Percentiles rank a stretch among this genome's conserved stretches.
Conservation (phyloP, 805 yeast species). For the Lachancea mirantina region DNA sequence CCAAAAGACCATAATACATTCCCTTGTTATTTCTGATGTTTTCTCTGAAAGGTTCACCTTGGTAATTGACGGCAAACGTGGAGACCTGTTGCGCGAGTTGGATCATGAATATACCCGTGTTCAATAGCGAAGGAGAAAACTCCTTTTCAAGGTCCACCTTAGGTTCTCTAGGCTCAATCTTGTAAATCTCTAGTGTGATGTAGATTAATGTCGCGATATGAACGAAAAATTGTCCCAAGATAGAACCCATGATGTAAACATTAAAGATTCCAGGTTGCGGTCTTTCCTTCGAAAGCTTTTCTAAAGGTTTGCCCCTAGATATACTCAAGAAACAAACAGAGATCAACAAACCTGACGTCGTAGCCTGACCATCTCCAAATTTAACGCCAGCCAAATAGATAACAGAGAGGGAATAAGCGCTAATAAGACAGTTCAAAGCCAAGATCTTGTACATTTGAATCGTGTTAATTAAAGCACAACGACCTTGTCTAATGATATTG, state of each 20-base stretch:
- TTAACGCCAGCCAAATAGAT: slow-evolving; percentile 95
- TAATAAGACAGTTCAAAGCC: slow-evolving; percentile 92
- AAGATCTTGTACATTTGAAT: slow-evolving; percentile 98
- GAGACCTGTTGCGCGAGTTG: slow-evolving; percentile 96
- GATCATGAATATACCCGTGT: slow-evolving; percentile 91
- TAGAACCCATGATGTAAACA: slow-evolving; percentile 94
- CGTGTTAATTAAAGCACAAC: slow-evolving; percentile 94
- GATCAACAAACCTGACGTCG: slow-evolving; percentile 85
- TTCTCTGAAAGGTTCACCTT: slow-evolving; percentile 95
- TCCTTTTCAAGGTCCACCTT: slow-evolving; percentile 82
- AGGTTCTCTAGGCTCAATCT: slow-evolving; percentile 87
- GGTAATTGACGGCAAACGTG: slow-evolving; percentile 95
- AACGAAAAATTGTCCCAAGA: slow-evolving; percentile 91
- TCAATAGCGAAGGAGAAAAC: slow-evolving; percentile 82
- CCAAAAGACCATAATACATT: slow-evolving; percentile 91
- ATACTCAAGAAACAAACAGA: slow-evolving; percentile 93
- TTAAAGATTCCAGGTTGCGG: slow-evolving; percentile 98
- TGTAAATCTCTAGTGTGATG: slow-evolving; percentile 75
- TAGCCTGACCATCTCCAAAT: slow-evolving; percentile 97
- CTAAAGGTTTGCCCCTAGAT: slow-evolving; percentile 86
- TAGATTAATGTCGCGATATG: slow-evolving; percentile 79
- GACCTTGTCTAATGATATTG: slow-evolving; percentile 92
- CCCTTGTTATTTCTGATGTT: slow-evolving; percentile 85
- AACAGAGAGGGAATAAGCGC: slow-evolving; percentile 92
- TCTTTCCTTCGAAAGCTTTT: slow-evolving; percentile 83